These are phyloP conservation scores for Leucosporidium scottii DNA, from an alignment of 768 basidiomycete species.

Conservation along the genomic window DNA sequence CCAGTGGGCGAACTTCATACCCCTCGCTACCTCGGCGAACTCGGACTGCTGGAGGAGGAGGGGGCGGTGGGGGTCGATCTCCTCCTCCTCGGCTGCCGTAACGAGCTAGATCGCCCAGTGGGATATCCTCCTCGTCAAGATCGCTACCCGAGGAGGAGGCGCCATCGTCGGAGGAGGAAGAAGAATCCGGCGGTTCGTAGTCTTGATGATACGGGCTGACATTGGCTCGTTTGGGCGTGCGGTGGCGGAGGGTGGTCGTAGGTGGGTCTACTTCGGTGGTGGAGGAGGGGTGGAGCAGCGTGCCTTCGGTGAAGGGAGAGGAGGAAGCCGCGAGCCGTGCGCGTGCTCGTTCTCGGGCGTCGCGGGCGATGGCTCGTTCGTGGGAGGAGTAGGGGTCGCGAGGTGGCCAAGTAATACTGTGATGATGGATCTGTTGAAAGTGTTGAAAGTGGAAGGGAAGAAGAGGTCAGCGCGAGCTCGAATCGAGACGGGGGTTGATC, in stretches of 20 bases:
- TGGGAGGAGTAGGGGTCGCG: constrained; percentile 25
- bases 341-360: neutral
- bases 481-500: neutral
- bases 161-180: neutral
- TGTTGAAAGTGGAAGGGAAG: too few relatives aligned
- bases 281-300: constrained; percentile 26
- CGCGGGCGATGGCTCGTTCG: neutral
- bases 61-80: constrained; percentile 2
- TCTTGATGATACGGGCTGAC: neutral
- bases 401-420: constrained; percentile 36
- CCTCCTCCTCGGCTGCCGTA: neutral
- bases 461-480: neutral
- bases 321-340: neutral
- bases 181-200: neutral
- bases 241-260: constrained; percentile 25
- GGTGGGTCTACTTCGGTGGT: constrained; percentile 26
- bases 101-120: constrained; percentile 11
- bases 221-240: neutral
- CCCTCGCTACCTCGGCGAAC: constrained; percentile 28
- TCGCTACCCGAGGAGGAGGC: neutral
- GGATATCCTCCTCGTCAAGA: constrained; percentile 22
- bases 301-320: constrained; percentile 1
- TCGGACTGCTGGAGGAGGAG: constrained; percentile 15
- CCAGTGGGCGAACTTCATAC: constrained; percentile 19
- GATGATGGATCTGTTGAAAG: constrained; percentile 9